Evolutionary conservation across 2,329 filamentous ascomycete species (phyloP).

Genomic region (Akanthomyces muscarius): DNA sequence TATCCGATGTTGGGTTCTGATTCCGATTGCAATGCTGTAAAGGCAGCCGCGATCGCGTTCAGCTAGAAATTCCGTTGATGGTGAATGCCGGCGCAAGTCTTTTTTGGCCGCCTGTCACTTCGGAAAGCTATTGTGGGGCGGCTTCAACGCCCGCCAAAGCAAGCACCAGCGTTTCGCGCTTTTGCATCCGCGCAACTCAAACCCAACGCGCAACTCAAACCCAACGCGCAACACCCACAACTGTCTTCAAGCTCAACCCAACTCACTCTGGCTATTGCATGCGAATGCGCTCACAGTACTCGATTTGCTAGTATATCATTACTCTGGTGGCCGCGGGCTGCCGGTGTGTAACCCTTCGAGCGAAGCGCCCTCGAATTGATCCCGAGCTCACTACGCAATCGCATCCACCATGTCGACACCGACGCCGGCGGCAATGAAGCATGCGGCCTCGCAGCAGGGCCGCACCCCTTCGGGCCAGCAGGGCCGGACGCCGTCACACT

Average conservation of each 20-base stretch:
- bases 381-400: not conserved
- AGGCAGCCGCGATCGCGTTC: not conserved
- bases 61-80: constrained; percentile 2
- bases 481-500: constrained; percentile 48
- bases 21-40: not conserved
- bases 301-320: not conserved
- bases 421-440: constrained; percentile 49
- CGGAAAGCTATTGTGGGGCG: constrained; percentile 16
- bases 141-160: not conserved
- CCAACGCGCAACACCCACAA: not conserved
- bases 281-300: no score
- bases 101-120: not conserved
- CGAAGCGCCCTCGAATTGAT: not conserved
- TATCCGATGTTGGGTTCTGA: not conserved
- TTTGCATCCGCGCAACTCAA: not conserved
- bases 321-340: constrained; percentile 1
- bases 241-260: not conserved
- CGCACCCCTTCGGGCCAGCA: constrained; percentile 46
- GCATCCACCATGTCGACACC: constrained; percentile 43
- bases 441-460: constrained; percentile 39
- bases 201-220: not conserved
- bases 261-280: not conserved
- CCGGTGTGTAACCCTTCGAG: not conserved
- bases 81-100: not conserved
- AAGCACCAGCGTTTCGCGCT: not conserved